Conservation (phyloP, 768 basidiomycete species). For the Ramaria rubella region DNA sequence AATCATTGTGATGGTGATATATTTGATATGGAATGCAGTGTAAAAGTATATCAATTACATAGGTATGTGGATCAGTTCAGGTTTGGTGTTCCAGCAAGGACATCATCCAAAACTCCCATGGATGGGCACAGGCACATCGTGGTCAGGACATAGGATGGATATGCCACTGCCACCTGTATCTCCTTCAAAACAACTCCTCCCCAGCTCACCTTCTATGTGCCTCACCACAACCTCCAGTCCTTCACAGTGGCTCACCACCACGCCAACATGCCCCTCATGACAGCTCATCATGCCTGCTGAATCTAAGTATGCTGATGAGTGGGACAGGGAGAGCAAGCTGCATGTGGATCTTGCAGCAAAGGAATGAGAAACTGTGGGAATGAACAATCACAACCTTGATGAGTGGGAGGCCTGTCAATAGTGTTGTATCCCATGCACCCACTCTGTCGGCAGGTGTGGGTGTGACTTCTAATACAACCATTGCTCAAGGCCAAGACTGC, state of each 20-base stretch:
- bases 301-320: slow-evolving; percentile 10
- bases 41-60: slow-evolving; percentile 1
- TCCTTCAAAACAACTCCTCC: slow-evolving; percentile 1
- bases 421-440: slow-evolving; percentile 14
- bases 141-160: slow-evolving; percentile 10
- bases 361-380: slow-evolving; percentile 41
- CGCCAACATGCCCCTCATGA: slow-evolving; percentile 6
- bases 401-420: slow-evolving; percentile 22
- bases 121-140: neutral
- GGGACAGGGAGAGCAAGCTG: neutral
- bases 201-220: slow-evolving; percentile 4
- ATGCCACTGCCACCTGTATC: slow-evolving; percentile 71
- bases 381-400: slow-evolving; percentile 42
- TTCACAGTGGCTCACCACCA: slow-evolving; percentile 2
- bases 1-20: too few species aligned
- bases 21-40: too few species aligned
- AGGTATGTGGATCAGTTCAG: slow-evolving; percentile 2
- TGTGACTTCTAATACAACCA: slow-evolving; percentile 26
- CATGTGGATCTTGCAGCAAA: slow-evolving; percentile 15
- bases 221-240: neutral
- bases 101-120: too few species aligned
- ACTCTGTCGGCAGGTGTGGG: slow-evolving; percentile 10
- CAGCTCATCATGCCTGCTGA: slow-evolving; percentile 9
- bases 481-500: slow-evolving; percentile 25
- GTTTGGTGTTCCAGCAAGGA: neutral